Percentiles rank a stretch among this genome's conserved stretches.
Evolutionary conservation across 2,329 filamentous ascomycete species (phyloP).

Genomic region (Neonectria hederae): DNA sequence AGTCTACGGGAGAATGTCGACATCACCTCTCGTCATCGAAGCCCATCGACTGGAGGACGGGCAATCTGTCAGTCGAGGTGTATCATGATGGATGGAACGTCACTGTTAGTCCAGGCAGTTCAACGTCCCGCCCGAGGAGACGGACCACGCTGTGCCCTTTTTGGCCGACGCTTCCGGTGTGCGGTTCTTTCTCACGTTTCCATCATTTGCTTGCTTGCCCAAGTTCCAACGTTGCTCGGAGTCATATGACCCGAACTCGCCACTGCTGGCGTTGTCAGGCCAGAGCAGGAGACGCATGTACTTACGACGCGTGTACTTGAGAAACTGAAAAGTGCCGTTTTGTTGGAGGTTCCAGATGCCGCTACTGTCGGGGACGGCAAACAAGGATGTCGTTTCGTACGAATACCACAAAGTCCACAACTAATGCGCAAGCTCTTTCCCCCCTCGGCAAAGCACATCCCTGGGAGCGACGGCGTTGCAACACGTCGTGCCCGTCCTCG

Average conservation of each 20-base stretch:
- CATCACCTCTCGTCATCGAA: conserved; percentile 6
- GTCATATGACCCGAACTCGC: conserved; percentile 24
- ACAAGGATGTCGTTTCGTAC: not conserved
- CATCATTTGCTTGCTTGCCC: conserved; percentile 1
- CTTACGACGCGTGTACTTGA: too few relatives aligned
- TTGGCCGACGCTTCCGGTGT: conserved; percentile 12
- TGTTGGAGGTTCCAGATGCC: not conserved
- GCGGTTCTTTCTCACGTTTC: not conserved
- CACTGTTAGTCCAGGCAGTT: conserved; percentile 10
- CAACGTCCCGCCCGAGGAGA: conserved; percentile 11
- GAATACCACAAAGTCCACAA: not conserved
- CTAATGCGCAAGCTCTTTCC: not conserved
- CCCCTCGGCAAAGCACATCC: not conserved
- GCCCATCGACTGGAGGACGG: conserved; percentile 6
- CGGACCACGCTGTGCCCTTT: conserved; percentile 1
- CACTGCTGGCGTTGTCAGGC: too few relatives aligned
- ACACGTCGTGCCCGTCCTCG: not conserved
- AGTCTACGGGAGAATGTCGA: conserved; percentile 9
- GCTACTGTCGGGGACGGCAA: not conserved
- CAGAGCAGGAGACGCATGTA: too few relatives aligned
- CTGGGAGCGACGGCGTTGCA: not conserved
- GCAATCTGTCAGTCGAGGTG: conserved; percentile 6
- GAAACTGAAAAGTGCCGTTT: not conserved
- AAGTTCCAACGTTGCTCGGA: conserved; percentile 19
- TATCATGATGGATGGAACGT: conserved; percentile 32